Conservation (phyloP, 495 filamentous ascomycete species). For the Podospora bellae-mahoneyi region DNA sequence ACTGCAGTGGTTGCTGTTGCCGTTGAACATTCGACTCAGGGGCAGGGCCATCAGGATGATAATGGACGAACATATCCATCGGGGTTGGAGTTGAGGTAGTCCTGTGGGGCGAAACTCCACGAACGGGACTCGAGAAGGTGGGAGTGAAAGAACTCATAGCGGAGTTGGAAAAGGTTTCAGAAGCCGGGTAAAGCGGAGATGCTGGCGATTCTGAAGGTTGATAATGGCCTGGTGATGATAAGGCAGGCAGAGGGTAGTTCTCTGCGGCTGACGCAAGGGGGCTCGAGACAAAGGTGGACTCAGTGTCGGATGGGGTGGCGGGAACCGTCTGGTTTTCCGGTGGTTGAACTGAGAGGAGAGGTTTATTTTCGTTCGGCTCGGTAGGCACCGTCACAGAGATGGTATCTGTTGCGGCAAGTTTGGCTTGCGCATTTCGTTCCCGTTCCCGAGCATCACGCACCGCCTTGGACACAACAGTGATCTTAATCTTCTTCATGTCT, state of each 20-base stretch:
- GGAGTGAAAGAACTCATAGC: background rate
- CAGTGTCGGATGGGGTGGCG: constrained; percentile 1
- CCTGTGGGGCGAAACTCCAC: constrained; percentile 10
- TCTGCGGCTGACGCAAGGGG: background rate
- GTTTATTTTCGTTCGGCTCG: constrained; percentile 12
- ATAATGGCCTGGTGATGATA: background rate
- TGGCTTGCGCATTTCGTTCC: constrained; percentile 31
- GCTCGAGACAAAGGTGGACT: constrained; percentile 9
- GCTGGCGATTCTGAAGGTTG: constrained; percentile 7
- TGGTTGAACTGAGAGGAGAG: constrained; percentile 8
- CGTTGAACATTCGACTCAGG: constrained; percentile 23
- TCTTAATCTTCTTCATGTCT: constrained; percentile 72
- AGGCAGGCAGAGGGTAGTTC: constrained; percentile 15
- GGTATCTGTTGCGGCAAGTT: constrained; percentile 26
- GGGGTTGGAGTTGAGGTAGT: background rate
- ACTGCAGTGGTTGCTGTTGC: constrained; percentile 32
- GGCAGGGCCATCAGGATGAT: constrained; percentile 39
- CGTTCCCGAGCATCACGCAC: constrained; percentile 57
- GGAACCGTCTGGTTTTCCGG: background rate
- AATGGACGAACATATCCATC: constrained; percentile 32
- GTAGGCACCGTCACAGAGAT: constrained; percentile 18
- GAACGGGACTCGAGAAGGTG: constrained; percentile 9
- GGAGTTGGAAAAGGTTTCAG: constrained; percentile 8
- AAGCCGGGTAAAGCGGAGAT: constrained; percentile 7
- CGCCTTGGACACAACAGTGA: constrained; percentile 68